phyloP scores from a whole-genome alignment of 1,139 yeast species.

The Pneumocystis jirovecii region DNA sequence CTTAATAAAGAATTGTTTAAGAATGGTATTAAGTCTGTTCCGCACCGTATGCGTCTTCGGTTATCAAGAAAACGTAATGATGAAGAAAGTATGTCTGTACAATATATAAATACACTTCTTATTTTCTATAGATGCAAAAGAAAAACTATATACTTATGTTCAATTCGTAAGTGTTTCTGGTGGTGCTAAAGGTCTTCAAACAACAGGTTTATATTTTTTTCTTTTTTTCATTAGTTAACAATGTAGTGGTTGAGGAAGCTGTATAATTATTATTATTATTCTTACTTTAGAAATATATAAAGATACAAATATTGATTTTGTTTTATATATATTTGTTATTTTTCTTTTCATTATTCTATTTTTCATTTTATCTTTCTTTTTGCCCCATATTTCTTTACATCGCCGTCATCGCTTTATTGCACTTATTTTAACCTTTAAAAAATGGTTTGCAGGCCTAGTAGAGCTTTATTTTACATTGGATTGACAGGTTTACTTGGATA shows the following conservation, averaged over 20 bases:
- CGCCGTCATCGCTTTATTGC: neutral
- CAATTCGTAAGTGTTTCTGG: conserved; percentile 53
- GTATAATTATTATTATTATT: neutral
- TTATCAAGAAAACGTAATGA: conserved; percentile 99
- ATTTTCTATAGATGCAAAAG: conserved; percentile 50
- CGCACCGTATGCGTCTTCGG: conserved; percentile 95
- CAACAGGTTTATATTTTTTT: neutral
- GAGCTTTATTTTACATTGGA: neutral
- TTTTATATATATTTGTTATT: neutral
- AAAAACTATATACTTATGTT: conserved; percentile 94
- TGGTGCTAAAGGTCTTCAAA: neutral
- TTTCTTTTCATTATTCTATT: neutral
- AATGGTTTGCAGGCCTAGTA: neutral
- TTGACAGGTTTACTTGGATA: neutral
- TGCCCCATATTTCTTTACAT: neutral
- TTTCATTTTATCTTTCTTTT: neutral
- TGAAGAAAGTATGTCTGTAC: conserved; percentile 54
- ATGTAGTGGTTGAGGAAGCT: neutral
- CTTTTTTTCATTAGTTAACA: neutral
- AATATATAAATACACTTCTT: neutral
- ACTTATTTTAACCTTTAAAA: neutral
- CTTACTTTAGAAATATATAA: too few relatives aligned
- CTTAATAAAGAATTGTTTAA: conserved; percentile 98
- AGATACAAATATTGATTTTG: neutral
- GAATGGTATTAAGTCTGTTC: conserved; percentile 99